Evolutionary conservation across 805 yeast species (phyloP), one percentile per base, ranked within the genome.

Genomic region (Hemisphaericaspora nanyangensis): DNA sequence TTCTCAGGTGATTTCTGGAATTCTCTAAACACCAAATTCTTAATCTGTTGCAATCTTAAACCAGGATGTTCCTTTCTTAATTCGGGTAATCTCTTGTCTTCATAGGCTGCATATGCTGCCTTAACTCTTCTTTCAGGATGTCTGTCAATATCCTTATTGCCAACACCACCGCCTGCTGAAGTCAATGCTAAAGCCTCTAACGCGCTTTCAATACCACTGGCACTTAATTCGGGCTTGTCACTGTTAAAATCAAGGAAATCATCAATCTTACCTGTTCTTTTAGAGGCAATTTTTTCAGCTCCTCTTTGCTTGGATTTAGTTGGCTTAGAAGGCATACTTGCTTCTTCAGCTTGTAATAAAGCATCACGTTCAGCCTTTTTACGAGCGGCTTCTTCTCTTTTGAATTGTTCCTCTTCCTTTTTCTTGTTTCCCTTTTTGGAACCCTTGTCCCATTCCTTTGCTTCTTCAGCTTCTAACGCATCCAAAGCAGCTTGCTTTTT

Each of bases 81-180:
- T 53, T 82, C 87, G 5, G 93, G 91, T 30, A 83, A 55, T 51
- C 91, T 73, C 40, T 70, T 65, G 45, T 80, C 91, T 51, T 85
- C 87, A 53, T 64, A 86, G 1, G 85, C 87, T 10, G 77, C 71
- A 40, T 70, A 69, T 0, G 95, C 95, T 18, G 91, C 87, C 66
- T 85, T 86, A 62, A 82, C 84, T 55, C 95, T 76, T 63, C 95
- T 77, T 67, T 86, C 95, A 7, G 95, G 95, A 51, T 86, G 95
- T 60, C 88, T 79, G 44, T 86, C 95, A 37, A 86, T 69, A 37
- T 79, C 86, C 53, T 80, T 80, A 44, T 63, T 64, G 30, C 66
- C 61, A 24, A 82, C 81, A 37, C 78, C 83, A 20, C 72, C 77
- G 38, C 70, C 76, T 33, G 68, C 75, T 17, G 69, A 65, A 10